A percentile compares a stretch with the other conserved stretches of the same genome.
Evolutionary conservation across 371 early-diverging fungal genomes (phyloP).

Genomic region (Apophysomyces trapeziformis): DNA sequence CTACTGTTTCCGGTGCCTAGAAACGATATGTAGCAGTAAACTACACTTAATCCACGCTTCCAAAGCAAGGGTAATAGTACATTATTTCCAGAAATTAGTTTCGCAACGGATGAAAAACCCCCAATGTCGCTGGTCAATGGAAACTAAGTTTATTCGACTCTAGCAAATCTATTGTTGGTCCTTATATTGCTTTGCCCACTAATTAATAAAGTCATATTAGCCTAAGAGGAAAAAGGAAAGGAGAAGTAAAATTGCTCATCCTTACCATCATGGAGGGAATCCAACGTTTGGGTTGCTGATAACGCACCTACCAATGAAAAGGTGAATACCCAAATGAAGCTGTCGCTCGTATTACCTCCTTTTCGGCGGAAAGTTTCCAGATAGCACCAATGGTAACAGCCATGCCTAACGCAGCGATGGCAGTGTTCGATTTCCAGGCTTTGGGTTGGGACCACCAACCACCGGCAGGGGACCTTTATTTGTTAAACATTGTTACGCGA

Average conservation of each 20-base stretch:
- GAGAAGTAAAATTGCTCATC: not conserved
- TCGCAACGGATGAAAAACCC: too few species aligned
- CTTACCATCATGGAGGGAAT: conserved; percentile 82
- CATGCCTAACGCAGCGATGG: conserved; percentile 71
- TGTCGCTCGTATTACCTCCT: conserved; percentile 61
- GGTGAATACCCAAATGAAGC: not conserved
- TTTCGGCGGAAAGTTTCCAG: conserved; percentile 82
- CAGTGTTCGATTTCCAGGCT: conserved; percentile 80
- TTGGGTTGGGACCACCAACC: conserved; percentile 92
- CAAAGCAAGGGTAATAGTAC: too few species aligned
- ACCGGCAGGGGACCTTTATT: conserved; percentile 73
- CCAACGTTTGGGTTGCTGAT: conserved; percentile 76
- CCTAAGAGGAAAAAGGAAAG: not conserved
- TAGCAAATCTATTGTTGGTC: conserved; percentile 34
- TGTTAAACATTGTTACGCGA: not conserved
- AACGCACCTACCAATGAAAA: conserved; percentile 46
- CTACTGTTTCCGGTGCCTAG: not conserved
- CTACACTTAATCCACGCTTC: too few species aligned
- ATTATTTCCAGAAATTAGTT: too few species aligned
- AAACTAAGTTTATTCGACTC: not conserved
- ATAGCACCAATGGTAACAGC: conserved; percentile 64
- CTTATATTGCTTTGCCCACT: conserved; percentile 82
- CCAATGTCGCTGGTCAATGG: too few species aligned
- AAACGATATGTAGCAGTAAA: not conserved
- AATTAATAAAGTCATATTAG: conserved; percentile 9